phyloP scores from a whole-genome alignment of 768 basidiomycete species.

The Cystofilobasidium capitatum region DNA sequence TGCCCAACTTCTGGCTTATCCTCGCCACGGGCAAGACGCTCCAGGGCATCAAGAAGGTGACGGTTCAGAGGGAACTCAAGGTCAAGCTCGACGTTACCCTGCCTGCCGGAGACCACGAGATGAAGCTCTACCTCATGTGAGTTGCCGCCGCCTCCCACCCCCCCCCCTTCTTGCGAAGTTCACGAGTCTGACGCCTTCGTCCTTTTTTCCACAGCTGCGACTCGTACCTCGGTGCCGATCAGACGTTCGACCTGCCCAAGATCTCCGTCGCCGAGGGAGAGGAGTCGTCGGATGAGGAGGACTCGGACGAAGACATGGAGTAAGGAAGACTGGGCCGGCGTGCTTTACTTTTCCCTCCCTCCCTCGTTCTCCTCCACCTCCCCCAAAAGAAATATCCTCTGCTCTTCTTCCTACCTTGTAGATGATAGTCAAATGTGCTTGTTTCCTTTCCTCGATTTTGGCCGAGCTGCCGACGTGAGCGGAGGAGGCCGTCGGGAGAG shows the following conservation, averaged over 20 bases:
- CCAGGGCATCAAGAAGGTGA: constrained; percentile 79
- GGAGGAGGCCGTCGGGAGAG: too few relatives aligned
- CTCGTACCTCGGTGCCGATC: constrained; percentile 22
- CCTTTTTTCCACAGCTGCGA: not conserved
- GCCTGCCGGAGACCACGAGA: constrained; percentile 66
- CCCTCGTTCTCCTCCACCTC: not conserved
- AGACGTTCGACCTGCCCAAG: constrained; percentile 21
- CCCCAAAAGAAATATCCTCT: not conserved
- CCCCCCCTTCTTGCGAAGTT: not conserved
- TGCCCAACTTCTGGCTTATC: constrained; percentile 96
- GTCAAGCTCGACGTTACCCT: constrained; percentile 84
- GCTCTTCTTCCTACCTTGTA: not conserved
- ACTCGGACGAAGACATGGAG: constrained; percentile 11
- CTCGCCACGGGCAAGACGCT: constrained; percentile 65
- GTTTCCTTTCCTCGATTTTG: too few relatives aligned
- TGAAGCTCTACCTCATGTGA: constrained; percentile 45
- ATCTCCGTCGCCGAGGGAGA: constrained; percentile 24
- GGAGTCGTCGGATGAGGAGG: constrained; percentile 21
- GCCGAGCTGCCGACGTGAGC: too few relatives aligned
- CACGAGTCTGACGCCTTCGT: not conserved
- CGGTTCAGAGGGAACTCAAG: constrained; percentile 54
- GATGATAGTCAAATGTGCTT: too few relatives aligned
- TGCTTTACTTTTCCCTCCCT: not conserved
- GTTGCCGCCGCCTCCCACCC: not conserved
- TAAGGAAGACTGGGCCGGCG: not conserved